Evolutionary conservation across 768 basidiomycete genomes (phyloP).

Genomic region (Podaxis rugospora): DNA sequence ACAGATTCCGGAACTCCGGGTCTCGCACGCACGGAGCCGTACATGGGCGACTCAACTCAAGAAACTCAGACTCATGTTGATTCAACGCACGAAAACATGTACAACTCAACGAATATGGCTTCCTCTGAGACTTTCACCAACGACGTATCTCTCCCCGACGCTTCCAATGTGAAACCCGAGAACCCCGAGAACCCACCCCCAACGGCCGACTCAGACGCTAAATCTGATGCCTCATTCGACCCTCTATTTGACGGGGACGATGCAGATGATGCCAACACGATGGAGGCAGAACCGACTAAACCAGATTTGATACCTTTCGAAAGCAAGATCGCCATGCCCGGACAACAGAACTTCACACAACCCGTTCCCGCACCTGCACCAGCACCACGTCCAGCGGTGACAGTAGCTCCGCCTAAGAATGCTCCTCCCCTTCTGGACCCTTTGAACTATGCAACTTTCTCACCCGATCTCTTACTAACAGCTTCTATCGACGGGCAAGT

Average conservation of each 20-base stretch:
- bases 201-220: conserved; percentile 48
- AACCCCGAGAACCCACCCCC: conserved; percentile 15
- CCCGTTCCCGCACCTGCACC: conserved; percentile 12
- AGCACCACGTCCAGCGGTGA: conserved; percentile 16
- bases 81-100: neutral
- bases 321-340: conserved; percentile 12
- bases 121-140: neutral
- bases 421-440: conserved; percentile 72
- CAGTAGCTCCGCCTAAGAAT: conserved; percentile 61
- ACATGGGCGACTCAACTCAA: neutral
- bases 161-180: neutral
- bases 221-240: conserved; percentile 80
- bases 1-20: conserved; percentile 11
- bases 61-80: neutral
- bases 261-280: conserved; percentile 44
- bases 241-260: conserved; percentile 82
- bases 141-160: neutral
- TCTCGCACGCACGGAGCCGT: neutral
- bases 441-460: conserved; percentile 56
- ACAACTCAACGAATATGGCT: neutral
- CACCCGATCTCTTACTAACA: conserved; percentile 82
- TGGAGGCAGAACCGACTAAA: conserved; percentile 8
- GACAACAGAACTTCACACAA: conserved; percentile 12
- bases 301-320: neutral
- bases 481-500: conserved; percentile 91